Conservation (phyloP, 495 filamentous ascomycete genomes). For the Venustampulla echinocandica region DNA sequence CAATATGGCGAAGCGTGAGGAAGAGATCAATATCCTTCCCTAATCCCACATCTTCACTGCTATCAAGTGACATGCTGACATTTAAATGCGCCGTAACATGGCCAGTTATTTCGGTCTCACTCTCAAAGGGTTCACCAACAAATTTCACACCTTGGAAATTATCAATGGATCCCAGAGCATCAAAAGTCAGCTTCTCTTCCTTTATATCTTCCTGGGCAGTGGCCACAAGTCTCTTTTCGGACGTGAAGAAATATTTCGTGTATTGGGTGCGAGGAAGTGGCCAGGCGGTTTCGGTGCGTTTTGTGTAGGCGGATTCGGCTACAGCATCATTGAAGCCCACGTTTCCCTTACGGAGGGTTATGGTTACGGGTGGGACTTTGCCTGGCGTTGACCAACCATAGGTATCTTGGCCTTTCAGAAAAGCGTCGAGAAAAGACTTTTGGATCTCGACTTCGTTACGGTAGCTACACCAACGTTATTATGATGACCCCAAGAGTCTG, state of each 20-base stretch:
- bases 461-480: too few species aligned
- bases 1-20: conserved; percentile 51
- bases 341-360: conserved; percentile 53
- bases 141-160: conserved; percentile 43
- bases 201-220: background rate
- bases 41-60: conserved; percentile 22
- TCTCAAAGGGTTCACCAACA: conserved; percentile 41
- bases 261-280: conserved; percentile 55
- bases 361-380: conserved; percentile 44
- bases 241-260: conserved; percentile 46
- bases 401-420: conserved; percentile 54
- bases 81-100: conserved; percentile 54
- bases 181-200: conserved; percentile 34
- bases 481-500: too few species aligned
- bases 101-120: conserved; percentile 57
- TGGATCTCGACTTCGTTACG: conserved; percentile 55
- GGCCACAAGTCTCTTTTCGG: conserved; percentile 29
- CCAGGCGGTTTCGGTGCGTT: conserved; percentile 52
- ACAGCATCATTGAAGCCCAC: conserved; percentile 53
- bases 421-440: conserved; percentile 56
- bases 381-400: conserved; percentile 47
- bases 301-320: conserved; percentile 40
- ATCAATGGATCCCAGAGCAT: conserved; percentile 44
- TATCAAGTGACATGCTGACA: conserved; percentile 43
- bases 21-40: conserved; percentile 55